phyloP scores from a whole-genome alignment of 257 asterid species.

The Solanum virginianum region DNA sequence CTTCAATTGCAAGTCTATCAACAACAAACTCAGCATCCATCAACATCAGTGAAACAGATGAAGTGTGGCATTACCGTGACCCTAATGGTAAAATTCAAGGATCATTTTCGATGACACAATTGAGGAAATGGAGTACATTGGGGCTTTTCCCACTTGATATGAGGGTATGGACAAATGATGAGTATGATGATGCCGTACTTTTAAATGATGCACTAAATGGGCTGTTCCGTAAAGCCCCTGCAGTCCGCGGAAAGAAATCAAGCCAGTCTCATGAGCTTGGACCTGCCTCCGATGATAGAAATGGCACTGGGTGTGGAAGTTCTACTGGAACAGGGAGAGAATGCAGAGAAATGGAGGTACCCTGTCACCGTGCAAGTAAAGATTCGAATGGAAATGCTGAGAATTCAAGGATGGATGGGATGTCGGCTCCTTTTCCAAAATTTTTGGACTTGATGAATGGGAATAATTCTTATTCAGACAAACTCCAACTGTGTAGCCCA shows the following conservation, averaged over 20 bases:
- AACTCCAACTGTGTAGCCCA: not conserved
- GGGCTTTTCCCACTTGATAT: conserved; percentile 57
- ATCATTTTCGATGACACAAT: conserved; percentile 58
- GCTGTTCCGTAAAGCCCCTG: conserved; percentile 29
- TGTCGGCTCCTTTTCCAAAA: not conserved
- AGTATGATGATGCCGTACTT: conserved; percentile 48
- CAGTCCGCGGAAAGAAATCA: conserved; percentile 9
- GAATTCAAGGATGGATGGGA: not conserved
- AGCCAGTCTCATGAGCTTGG: conserved; percentile 15
- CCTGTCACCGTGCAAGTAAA: not conserved
- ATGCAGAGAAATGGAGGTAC: conserved; percentile 1
- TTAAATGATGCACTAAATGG: conserved; percentile 48
- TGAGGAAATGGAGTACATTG: conserved; percentile 49
- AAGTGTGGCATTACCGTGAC: conserved; percentile 79
- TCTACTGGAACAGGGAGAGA: not conserved
- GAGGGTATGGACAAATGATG: conserved; percentile 71
- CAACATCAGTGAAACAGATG: conserved; percentile 43
- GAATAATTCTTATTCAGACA: conserved; percentile 3
- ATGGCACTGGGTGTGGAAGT: not conserved
- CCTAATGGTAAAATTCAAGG: conserved; percentile 71
- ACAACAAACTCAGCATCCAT: conserved; percentile 18
- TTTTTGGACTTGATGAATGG: conserved; percentile 5
- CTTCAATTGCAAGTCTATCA: conserved; percentile 17
- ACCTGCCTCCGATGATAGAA: conserved; percentile 13
- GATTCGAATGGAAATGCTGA: conserved; percentile 1